Evolutionary conservation across 441 rosid species (phyloP).

Genomic region (Mallotus japonicus): DNA sequence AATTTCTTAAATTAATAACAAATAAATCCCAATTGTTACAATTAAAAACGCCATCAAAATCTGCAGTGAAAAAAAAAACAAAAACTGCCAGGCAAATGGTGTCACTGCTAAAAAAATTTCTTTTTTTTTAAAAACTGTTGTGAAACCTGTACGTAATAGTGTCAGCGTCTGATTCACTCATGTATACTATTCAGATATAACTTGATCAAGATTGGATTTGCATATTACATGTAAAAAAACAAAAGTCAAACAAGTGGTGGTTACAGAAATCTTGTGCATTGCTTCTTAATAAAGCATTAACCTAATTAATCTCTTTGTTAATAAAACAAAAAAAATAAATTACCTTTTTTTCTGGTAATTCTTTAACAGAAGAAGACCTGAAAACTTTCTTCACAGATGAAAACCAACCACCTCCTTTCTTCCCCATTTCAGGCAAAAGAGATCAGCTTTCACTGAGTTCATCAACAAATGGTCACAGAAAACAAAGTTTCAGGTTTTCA

Average conservation of each 20-base stretch:
- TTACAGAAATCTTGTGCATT: background rate
- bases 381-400: constrained; percentile 88
- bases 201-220: no score
- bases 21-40: background rate
- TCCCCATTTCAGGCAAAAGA: constrained; percentile 61
- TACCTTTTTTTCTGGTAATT: constrained; percentile 59
- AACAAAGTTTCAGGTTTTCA: background rate
- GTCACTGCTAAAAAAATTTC: background rate
- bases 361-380: constrained; percentile 64
- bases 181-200: background rate
- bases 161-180: background rate
- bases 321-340: background rate
- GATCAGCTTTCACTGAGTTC: background rate
- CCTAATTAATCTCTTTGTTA: background rate
- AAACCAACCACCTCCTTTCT: constrained; percentile 91
- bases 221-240: no score
- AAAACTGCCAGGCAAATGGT: background rate
- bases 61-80: background rate
- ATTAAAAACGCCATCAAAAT: background rate
- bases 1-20: background rate
- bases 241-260: background rate
- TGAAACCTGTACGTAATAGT: background rate
- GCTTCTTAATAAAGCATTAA: background rate
- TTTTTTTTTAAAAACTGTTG: no score
- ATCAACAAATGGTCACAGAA: background rate